Conservation (phyloP, 169 alveolate species). For the Cryptosporidium ryanae region DNA sequence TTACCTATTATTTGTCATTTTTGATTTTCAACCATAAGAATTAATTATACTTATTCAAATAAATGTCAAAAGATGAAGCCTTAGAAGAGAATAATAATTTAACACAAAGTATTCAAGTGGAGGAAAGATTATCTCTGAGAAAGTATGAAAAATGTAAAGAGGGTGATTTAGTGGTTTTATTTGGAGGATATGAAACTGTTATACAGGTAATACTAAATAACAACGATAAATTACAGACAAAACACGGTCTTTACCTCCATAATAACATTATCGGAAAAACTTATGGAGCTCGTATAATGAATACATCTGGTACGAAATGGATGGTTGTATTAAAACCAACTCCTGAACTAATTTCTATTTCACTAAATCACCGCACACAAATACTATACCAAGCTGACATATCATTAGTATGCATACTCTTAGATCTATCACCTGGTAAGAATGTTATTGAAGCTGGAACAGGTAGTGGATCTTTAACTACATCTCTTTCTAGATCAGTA, state of each 20-base stretch:
- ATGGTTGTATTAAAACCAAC: constrained; percentile 79
- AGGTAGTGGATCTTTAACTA: constrained; percentile 91
- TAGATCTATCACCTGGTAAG: constrained; percentile 89
- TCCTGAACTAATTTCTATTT: constrained; percentile 84
- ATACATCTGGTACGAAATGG: constrained; percentile 77
- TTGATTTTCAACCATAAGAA: too few relatives aligned
- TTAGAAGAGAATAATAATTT: background rate
- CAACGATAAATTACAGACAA: constrained; percentile 30
- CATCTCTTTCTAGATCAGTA: constrained; percentile 85
- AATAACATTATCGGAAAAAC: constrained; percentile 65
- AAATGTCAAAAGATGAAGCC: background rate
- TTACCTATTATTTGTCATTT: background rate
- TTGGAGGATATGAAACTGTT: constrained; percentile 68
- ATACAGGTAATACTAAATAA: constrained; percentile 13
- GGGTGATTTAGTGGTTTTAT: constrained; percentile 55
- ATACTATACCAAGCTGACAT: constrained; percentile 91
- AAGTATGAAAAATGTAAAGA: constrained; percentile 43
- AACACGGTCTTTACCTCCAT: constrained; percentile 41
- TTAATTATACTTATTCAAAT: too few relatives aligned
- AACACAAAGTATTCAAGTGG: background rate
- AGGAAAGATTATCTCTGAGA: background rate
- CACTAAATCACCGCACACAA: constrained; percentile 87
- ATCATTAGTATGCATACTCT: constrained; percentile 85
- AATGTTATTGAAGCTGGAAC: constrained; percentile 91
- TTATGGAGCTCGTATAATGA: constrained; percentile 79